These are phyloP conservation scores for Hyaloscypha hepaticicola DNA, from an alignment of 495 filamentous ascomycete species.

Conservation along the genomic window DNA sequence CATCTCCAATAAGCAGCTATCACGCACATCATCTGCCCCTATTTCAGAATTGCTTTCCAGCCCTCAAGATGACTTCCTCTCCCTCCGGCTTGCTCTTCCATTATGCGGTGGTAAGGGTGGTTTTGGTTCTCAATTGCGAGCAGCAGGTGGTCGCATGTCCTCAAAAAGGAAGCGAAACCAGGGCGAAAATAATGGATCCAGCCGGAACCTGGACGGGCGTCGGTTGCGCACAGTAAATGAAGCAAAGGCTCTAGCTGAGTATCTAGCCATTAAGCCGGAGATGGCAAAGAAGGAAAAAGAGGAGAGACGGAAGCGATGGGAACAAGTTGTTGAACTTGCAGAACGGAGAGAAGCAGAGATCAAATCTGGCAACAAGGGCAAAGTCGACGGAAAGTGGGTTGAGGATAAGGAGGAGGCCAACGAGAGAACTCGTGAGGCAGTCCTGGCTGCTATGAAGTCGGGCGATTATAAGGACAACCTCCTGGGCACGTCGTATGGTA, in stretches of 20 bases:
- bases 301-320: constrained; percentile 74
- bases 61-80: constrained; percentile 63
- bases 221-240: constrained; percentile 88
- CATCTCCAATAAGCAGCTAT: constrained; percentile 69
- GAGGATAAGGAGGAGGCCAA: constrained; percentile 85
- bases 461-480: constrained; percentile 56
- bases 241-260: constrained; percentile 92
- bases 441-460: constrained; percentile 71
- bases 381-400: constrained; percentile 87
- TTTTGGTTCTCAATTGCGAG: constrained; percentile 95
- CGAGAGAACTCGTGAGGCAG: constrained; percentile 81
- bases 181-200: constrained; percentile 83
- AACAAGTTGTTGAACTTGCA: constrained; percentile 77
- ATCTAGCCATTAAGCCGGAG: constrained; percentile 91
- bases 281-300: constrained; percentile 94
- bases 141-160: constrained; percentile 96
- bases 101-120: constrained; percentile 93
- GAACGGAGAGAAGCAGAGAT: constrained; percentile 81
- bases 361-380: constrained; percentile 63
- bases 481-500: constrained; percentile 43
- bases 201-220: constrained; percentile 89
- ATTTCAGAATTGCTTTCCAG: constrained; percentile 53
- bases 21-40: constrained; percentile 42
- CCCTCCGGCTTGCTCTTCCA: constrained; percentile 72
- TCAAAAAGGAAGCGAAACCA: constrained; percentile 83